A percentile compares a stretch with the other conserved stretches of the same genome.
These are phyloP conservation scores for Sherardia arvensis DNA, from an alignment of 257 asterid genomes.

Conservation along the genomic window DNA sequence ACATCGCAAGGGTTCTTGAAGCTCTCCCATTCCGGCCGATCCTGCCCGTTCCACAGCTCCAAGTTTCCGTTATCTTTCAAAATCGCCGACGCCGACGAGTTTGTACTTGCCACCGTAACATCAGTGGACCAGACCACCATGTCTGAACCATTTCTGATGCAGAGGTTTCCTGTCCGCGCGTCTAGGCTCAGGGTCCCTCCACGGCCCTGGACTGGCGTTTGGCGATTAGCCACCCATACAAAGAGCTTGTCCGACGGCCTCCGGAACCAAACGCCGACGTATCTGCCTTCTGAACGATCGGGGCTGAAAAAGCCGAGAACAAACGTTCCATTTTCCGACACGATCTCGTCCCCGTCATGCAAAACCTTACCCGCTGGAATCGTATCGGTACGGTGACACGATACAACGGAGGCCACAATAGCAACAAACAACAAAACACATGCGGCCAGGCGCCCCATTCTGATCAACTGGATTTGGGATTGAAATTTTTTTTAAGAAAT, in stretches of 20 bases:
- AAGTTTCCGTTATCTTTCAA: constrained; percentile 45
- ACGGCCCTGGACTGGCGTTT: constrained; percentile 39
- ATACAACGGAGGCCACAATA: constrained; percentile 10
- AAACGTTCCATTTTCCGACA: constrained; percentile 34
- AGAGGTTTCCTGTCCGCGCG: constrained; percentile 34
- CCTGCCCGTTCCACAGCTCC: neutral
- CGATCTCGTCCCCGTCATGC: constrained; percentile 39
- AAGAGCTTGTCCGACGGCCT: constrained; percentile 21
- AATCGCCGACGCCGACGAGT: constrained; percentile 22
- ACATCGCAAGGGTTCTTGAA: constrained; percentile 54
- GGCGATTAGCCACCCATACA: constrained; percentile 75
- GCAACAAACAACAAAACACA: constrained; percentile 20
- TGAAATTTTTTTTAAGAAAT: too few species aligned
- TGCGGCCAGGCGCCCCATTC: too few species aligned
- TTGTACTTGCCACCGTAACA: too few species aligned
- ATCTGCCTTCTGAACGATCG: constrained; percentile 29
- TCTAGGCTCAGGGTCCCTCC: constrained; percentile 31
- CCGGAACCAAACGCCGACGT: constrained; percentile 63
- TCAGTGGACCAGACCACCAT: too few species aligned
- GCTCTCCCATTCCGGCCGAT: constrained; percentile 37
- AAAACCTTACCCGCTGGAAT: constrained; percentile 21
- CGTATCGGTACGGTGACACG: constrained; percentile 21
- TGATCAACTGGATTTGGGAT: too few species aligned
- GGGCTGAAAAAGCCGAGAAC: constrained; percentile 69
- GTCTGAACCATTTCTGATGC: constrained; percentile 30